Conservation (phyloP, 1,139 yeast species). For the Yamadazyma pseudoaaseri region DNA sequence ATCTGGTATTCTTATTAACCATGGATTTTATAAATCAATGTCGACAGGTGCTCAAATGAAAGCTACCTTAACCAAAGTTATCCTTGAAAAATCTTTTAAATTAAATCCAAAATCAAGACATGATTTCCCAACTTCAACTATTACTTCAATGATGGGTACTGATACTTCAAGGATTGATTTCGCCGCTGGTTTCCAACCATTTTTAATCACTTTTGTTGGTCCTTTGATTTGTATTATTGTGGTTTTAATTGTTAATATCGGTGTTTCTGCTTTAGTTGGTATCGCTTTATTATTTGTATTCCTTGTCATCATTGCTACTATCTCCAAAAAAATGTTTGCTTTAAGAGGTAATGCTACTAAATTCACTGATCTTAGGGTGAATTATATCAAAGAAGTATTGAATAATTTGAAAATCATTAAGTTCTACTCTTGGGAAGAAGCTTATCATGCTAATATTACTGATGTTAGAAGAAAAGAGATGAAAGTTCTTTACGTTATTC, state of each 20-base stretch:
- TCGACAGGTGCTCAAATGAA: conserved; percentile 62
- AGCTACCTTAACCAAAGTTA: conserved; percentile 63
- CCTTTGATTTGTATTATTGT: conserved; percentile 32
- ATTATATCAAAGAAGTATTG: conserved; percentile 34
- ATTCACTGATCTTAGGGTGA: conserved; percentile 35
- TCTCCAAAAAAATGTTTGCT: conserved; percentile 22
- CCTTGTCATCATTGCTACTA: conserved; percentile 20
- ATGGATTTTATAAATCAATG: conserved; percentile 25
- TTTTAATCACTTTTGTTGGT: conserved; percentile 24
- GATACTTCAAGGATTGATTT: conserved; percentile 36
- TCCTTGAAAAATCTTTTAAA: conserved; percentile 63
- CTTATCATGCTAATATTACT: conserved; percentile 49
- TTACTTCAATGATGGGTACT: conserved; percentile 53
- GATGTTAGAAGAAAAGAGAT: conserved; percentile 51
- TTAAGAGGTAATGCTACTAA: conserved; percentile 26
- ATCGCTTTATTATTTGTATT: conserved; percentile 28
- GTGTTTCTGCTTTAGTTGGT: conserved; percentile 35
- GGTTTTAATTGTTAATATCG: conserved; percentile 30
- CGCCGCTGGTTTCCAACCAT: conserved; percentile 34
- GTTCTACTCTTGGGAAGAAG: conserved; percentile 67
- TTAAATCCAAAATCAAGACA: conserved; percentile 63
- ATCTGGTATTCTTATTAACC: conserved; percentile 27
- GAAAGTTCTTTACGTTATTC: conserved; percentile 47
- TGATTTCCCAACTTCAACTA: conserved; percentile 60
- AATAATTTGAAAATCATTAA: conserved; percentile 37